Conservation (phyloP, 495 filamentous ascomycete species). For the Neurospora cerealis region DNA sequence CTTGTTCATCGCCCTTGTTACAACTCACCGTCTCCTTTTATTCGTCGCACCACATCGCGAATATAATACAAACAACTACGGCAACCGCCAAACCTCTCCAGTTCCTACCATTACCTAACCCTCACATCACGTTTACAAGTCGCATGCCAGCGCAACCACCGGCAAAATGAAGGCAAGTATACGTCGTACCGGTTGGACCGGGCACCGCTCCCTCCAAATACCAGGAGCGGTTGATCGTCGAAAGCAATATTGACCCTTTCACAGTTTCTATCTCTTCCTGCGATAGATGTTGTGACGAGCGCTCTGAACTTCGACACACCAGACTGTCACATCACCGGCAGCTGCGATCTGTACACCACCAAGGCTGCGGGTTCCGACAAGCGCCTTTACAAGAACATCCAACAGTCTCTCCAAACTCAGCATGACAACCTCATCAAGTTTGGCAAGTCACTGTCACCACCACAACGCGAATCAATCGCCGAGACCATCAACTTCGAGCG, state of each 20-base stretch:
- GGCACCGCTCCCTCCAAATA: background rate
- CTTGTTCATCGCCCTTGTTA: background rate
- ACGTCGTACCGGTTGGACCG: background rate
- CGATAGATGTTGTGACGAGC: slow-evolving; percentile 78
- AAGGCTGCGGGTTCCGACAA: slow-evolving; percentile 92
- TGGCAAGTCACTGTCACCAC: slow-evolving; percentile 70
- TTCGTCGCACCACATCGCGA: background rate
- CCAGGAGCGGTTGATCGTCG: background rate
- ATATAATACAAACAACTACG: background rate
- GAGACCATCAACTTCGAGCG: slow-evolving; percentile 66
- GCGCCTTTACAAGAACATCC: slow-evolving; percentile 92
- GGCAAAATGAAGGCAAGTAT: slow-evolving; percentile 31
- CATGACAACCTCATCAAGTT: slow-evolving; percentile 79
- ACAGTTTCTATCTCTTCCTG: slow-evolving; percentile 82
- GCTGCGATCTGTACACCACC: slow-evolving; percentile 93
- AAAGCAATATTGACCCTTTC: background rate
- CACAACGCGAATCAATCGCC: slow-evolving; percentile 46
- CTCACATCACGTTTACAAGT: background rate
- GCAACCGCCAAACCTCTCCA: background rate
- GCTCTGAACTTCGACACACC: slow-evolving; percentile 89
- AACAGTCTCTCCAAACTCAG: slow-evolving; percentile 75
- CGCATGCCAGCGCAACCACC: slow-evolving; percentile 2
- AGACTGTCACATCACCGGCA: slow-evolving; percentile 80
- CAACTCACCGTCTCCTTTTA: background rate
- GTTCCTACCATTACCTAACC: background rate